Evolutionary conservation across 2,329 filamentous ascomycete genomes (phyloP), one percentile per base, ranked within the genome.

Genomic region (Xylaria sp.): DNA sequence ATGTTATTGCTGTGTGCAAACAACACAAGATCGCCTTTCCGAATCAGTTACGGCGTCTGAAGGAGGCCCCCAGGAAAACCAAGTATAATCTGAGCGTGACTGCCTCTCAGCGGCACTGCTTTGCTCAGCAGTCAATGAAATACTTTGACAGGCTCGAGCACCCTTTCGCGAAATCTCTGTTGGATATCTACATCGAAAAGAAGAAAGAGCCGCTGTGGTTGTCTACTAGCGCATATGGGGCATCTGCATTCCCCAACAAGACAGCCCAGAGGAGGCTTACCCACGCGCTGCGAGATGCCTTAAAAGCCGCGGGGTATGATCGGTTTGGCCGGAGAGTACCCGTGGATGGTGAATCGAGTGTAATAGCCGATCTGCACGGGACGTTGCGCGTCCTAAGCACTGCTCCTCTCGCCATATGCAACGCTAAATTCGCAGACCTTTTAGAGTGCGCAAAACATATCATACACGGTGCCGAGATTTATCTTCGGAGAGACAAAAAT

Each of bases 11-110:
- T 3, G 51, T 72, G n/a, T 74, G 57, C 76, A 83, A 83, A 69
- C 79, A 86, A 69, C 84, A 85, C 78, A 76, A 82, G 15, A 82
- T 88, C 48, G 48, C 13, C 4, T 71, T 76, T 13, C 72, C 76
- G 8, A 25, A 13, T 0, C n/a, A 39, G 10, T 12, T 74, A 46
- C 57, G 64, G 8, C 9, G 15, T n/a, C 15, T 72, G 8, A 69
- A 51, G 25, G 65, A 43, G 12, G 3, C n/a, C 39, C 2, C n/a
- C 43, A 73, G 54, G n/a, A 25, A 12, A 7, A 76, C 76, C 39
- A 58, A 60, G n/a, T 70, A 49, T 69, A 62, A 66, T 9, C 12
- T 78, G 1, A 25, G 1, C 18, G 55, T 72, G 6, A 6, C 31
- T 3, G 1, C 33, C 39, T 74, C 73, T 2, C 67, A 59, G 25